Base-by-base conservation (phyloP, 805 yeast species). In the Metschnikowia reukaufii region DNA sequence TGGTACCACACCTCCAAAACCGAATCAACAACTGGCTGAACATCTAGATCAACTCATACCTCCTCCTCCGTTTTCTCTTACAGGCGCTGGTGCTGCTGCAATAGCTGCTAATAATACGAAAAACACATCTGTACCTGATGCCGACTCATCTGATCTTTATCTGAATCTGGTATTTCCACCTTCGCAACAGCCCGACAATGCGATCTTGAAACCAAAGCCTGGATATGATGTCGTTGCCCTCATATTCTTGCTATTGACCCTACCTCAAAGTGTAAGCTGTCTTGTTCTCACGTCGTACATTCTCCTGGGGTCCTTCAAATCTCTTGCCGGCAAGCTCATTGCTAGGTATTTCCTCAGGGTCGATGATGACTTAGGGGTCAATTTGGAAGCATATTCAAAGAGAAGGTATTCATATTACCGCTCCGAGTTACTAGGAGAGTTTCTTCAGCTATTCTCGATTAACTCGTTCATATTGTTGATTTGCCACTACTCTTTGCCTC, bases 161-260 rank as follows among this genome's bases (percentile, higher is more conserved):
- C 25, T n/a, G 31, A 18, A 13, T 20, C 15, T n/a, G 23, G 19
- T 25, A 10, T 32, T 37, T 5, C 25, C 38, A 7, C n/a, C 29
- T 18, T 21, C 19, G 32, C n/a, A 27, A 8, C 13, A 13, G 19
- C 20, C 36, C 18, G 13, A 27, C 29, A 33, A 30, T 23, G 15
- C 45, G 9, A 25, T 47, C 4, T 41, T 55, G 36, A 36, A 41
- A 39, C 56, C 59, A 13, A 47, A 31, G 19, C 49, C 56, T 13
- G 48, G 49, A 29, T 52, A 67, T 40, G 74, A 69, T 45, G 60
- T 68, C 13, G 52, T 68, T 33, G 64, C 73, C 23, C 51, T 68
- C 33, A 58, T 64, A 6, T 61, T 67, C 49, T 47, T 67, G n/a
- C 44, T 67, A 10, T 56, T 61, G 36, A 49, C 58, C 18, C 48